phyloP scores from a whole-genome alignment of 306 rosid genomes.

The Styphnolobium japonicum region DNA sequence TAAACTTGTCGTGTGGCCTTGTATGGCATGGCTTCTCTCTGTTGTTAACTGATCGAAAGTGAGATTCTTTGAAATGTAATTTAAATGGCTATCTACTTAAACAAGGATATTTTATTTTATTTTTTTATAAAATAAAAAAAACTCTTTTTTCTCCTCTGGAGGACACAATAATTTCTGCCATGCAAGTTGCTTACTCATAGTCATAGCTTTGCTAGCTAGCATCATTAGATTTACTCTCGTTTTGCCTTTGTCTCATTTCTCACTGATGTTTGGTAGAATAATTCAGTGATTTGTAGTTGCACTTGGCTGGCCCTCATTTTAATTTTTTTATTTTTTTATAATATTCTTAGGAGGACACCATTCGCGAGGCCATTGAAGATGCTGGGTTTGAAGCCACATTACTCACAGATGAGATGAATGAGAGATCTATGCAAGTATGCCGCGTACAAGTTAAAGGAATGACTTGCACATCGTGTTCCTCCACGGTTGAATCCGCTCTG shows the following conservation, averaged over 20 bases:
- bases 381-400: constrained; percentile 71
- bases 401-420: constrained; percentile 28
- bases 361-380: constrained; percentile 69
- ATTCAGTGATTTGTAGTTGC: not conserved
- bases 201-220: not conserved
- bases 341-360: constrained; percentile 54
- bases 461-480: constrained; percentile 85
- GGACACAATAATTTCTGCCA: not conserved
- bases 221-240: not conserved
- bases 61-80: too few relatives aligned
- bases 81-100: too few relatives aligned
- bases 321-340: not conserved
- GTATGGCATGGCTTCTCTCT: not conserved
- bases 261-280: not conserved
- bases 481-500: constrained; percentile 65
- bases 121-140: too few relatives aligned
- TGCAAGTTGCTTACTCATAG: not conserved
- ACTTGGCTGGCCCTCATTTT: not conserved
- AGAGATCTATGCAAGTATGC: constrained; percentile 53
- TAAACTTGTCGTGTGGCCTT: not conserved
- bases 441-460: constrained; percentile 67
- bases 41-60: not conserved
- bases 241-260: not conserved
- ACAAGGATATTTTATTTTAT: too few relatives aligned
- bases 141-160: not conserved